Percentiles rank a stretch among this genome's conserved stretches.
Conservation (phyloP, 202 grass and related monocot genomes). For the Schoenoplectus tabernaemontani region DNA sequence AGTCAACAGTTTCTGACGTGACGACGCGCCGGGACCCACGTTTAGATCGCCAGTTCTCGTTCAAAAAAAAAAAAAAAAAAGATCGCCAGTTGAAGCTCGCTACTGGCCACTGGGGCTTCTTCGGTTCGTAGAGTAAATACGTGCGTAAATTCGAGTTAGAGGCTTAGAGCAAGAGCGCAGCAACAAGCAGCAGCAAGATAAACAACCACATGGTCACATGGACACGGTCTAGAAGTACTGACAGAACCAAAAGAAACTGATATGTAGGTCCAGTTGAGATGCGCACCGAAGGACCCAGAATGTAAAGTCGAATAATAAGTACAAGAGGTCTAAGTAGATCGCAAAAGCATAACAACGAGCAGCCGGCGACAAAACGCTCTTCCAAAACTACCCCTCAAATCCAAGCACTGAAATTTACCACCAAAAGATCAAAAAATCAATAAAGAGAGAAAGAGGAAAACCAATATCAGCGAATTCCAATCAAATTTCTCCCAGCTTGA, state of each 20-base stretch:
- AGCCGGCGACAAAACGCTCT: neutral
- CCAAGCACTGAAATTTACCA: constrained; percentile 16
- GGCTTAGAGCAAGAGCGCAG: neutral
- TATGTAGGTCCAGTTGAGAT: neutral
- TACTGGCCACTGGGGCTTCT: neutral
- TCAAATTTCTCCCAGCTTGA: neutral
- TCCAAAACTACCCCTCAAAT: constrained; percentile 22
- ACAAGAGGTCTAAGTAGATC: neutral
- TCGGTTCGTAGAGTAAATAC: neutral
- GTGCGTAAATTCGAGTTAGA: neutral
- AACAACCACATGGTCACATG: neutral
- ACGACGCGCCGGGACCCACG: neutral
- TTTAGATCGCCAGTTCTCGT: neutral
- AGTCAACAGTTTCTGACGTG: constrained; percentile 17
- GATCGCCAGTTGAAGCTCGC: neutral
- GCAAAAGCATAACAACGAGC: neutral
- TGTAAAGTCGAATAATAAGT: neutral
- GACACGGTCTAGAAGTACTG: neutral
- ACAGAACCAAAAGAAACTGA: neutral
- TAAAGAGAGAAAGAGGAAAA: neutral
- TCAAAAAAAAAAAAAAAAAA: neutral
- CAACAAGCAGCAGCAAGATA: neutral
- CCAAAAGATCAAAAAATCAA: constrained; percentile 1
- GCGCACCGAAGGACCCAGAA: neutral
- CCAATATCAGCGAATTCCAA: neutral